Percentiles rank a stretch among this genome's conserved stretches.
Conservation (phyloP, 1,139 yeast species). For the Keqinozyma sinolaborantium region DNA sequence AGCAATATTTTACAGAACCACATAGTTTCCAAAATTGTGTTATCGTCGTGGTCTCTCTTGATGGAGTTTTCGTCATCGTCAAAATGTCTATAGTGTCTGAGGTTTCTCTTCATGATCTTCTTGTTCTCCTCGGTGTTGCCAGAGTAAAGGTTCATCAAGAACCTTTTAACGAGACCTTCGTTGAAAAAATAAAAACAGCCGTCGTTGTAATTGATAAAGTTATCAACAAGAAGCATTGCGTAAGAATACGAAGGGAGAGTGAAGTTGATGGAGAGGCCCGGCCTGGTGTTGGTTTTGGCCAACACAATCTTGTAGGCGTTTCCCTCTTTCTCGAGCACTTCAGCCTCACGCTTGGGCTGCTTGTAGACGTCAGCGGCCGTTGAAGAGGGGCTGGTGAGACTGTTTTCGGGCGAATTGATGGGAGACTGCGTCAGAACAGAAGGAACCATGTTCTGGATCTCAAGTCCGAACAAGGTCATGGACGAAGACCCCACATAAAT, state of each 20-base stretch:
- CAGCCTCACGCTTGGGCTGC: constrained; percentile 30
- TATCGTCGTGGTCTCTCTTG: constrained; percentile 45
- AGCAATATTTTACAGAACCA: constrained; percentile 78
- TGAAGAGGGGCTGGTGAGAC: constrained; percentile 9
- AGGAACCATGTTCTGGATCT: constrained; percentile 62
- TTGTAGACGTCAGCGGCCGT: constrained; percentile 5
- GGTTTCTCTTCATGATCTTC: constrained; percentile 35
- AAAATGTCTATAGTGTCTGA: constrained; percentile 14
- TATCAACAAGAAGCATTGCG: constrained; percentile 71
- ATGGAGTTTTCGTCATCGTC: constrained; percentile 42
- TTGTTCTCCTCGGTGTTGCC: constrained; percentile 41
- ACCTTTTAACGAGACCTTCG: constrained; percentile 70
- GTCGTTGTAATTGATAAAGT: constrained; percentile 74
- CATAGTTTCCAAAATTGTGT: constrained; percentile 66
- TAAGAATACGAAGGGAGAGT: constrained; percentile 75
- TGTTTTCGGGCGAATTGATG: constrained; percentile 5
- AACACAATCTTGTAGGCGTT: constrained; percentile 68
- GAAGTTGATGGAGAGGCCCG: constrained; percentile 64
- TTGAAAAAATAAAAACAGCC: constrained; percentile 87
- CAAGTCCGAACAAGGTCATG: constrained; percentile 76
- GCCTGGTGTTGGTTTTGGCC: constrained; percentile 64
- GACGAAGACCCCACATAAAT: constrained; percentile 78
- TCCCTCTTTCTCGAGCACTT: constrained; percentile 65
- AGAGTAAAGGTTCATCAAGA: constrained; percentile 56
- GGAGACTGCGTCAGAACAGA: constrained; percentile 9